Conservation (phyloP, 257 asterid species). For the Przewalskia tangutica region DNA sequence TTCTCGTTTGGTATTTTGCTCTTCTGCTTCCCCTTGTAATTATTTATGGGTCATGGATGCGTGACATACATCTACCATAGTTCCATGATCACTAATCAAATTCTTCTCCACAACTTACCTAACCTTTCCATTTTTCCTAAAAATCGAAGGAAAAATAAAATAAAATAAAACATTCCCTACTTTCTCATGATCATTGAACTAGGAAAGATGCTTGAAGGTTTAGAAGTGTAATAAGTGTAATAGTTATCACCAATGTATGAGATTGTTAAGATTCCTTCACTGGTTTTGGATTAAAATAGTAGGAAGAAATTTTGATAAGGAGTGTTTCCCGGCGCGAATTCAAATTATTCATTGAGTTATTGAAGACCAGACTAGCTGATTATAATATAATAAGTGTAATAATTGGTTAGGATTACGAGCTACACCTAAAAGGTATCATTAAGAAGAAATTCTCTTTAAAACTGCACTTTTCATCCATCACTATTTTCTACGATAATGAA, state of each 20-base stretch:
- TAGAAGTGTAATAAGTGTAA: neutral
- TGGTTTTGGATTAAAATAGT: neutral
- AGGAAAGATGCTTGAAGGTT: no score
- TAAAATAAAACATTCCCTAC: neutral
- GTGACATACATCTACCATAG: neutral
- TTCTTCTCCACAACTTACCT: neutral
- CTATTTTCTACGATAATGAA: neutral
- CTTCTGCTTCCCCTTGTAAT: neutral
- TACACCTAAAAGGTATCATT: neutral
- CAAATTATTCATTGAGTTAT: no score
- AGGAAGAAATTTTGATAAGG: neutral
- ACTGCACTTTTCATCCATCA: neutral
- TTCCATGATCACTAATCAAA: neutral
- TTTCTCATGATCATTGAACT: no score
- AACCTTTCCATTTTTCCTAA: neutral
- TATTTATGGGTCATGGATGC: neutral
- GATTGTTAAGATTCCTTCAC: neutral
- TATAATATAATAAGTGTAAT: neutral
- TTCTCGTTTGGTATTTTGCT: neutral
- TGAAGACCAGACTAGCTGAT: neutral
- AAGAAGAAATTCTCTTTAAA: neutral
- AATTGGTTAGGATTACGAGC: neutral
- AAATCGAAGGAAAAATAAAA: neutral
- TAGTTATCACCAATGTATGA: neutral
- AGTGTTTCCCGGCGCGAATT: no score